phyloP scores from a whole-genome alignment of 495 filamentous ascomycete genomes.

The Penicillium dipodomyicola region DNA sequence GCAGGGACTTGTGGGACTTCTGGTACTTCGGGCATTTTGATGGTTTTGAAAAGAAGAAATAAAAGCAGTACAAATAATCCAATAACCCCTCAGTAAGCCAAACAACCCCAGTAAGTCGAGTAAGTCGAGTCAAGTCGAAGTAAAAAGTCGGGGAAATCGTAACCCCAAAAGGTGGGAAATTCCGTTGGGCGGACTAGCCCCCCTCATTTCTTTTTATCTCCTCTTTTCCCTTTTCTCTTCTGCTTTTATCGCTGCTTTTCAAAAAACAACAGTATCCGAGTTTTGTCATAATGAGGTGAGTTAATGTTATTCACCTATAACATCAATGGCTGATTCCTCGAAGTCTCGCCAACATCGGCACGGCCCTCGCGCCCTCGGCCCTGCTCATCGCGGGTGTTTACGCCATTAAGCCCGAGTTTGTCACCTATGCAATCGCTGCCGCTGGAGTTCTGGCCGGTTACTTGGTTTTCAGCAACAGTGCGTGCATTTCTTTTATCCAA shows the following conservation, averaged over 20 bases:
- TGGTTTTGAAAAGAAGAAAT: slow-evolving; percentile 4
- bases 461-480: slow-evolving; percentile 27
- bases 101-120: no score
- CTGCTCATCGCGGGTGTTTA: slow-evolving; percentile 72
- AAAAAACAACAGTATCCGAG: background rate
- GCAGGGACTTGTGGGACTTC: slow-evolving; percentile 30
- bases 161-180: slow-evolving; percentile 23
- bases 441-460: slow-evolving; percentile 19
- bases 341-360: slow-evolving; percentile 57
- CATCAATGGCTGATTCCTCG: slow-evolving; percentile 19
- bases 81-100: background rate
- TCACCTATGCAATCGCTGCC: slow-evolving; percentile 63
- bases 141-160: slow-evolving; percentile 12
- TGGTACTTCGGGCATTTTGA: background rate
- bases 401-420: slow-evolving; percentile 75
- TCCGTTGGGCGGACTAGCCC: slow-evolving; percentile 26
- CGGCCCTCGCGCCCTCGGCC: slow-evolving; percentile 81
- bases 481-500: background rate
- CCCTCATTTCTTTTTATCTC: slow-evolving; percentile 13
- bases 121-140: background rate
- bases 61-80: slow-evolving; percentile 1
- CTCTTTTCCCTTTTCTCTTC: slow-evolving; percentile 8
- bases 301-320: background rate
- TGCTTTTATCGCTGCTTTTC: slow-evolving; percentile 5
- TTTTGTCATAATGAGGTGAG: slow-evolving; percentile 39